phyloP scores from a whole-genome alignment of 768 basidiomycete species.

The Mycena pura region DNA sequence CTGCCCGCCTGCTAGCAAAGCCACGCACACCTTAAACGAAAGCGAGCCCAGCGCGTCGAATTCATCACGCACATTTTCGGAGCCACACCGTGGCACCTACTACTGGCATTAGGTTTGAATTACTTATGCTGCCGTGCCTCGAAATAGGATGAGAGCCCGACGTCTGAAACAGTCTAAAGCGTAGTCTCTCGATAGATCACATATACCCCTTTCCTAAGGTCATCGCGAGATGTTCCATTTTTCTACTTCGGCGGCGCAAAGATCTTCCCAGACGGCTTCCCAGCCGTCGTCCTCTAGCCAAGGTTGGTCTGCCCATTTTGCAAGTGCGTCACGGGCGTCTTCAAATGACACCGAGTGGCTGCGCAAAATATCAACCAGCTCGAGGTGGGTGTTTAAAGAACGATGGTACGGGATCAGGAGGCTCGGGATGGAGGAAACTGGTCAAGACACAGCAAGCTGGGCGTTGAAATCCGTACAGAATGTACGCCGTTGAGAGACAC shows the following conservation, averaged over 20 bases:
- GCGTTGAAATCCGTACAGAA: background rate
- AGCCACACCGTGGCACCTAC: too few species aligned
- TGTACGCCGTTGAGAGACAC: constrained; percentile 19
- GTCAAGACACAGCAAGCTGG: background rate
- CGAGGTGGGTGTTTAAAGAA: constrained; percentile 29
- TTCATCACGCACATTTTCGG: too few species aligned
- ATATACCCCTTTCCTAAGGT: too few species aligned
- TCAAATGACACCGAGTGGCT: constrained; percentile 76
- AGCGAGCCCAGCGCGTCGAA: too few species aligned
- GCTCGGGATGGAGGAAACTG: constrained; percentile 9
- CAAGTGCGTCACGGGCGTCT: constrained; percentile 64
- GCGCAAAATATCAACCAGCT: constrained; percentile 54
- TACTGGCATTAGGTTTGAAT: too few species aligned
- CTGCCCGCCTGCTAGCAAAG: too few species aligned
- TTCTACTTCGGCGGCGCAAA: constrained; percentile 51
- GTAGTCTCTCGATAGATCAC: too few species aligned
- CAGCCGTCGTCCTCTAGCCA: constrained; percentile 72
- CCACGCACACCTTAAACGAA: too few species aligned
- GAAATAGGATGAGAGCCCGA: too few species aligned
- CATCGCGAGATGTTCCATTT: constrained; percentile 7
- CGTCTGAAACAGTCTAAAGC: too few species aligned
- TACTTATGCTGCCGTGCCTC: too few species aligned
- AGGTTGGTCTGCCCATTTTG: constrained; percentile 74
- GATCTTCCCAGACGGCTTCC: constrained; percentile 78
- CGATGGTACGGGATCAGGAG: constrained; percentile 38